Base-by-base conservation (phyloP, 768 basidiomycete genomes). In the Candolleomyces eurysporus region DNA sequence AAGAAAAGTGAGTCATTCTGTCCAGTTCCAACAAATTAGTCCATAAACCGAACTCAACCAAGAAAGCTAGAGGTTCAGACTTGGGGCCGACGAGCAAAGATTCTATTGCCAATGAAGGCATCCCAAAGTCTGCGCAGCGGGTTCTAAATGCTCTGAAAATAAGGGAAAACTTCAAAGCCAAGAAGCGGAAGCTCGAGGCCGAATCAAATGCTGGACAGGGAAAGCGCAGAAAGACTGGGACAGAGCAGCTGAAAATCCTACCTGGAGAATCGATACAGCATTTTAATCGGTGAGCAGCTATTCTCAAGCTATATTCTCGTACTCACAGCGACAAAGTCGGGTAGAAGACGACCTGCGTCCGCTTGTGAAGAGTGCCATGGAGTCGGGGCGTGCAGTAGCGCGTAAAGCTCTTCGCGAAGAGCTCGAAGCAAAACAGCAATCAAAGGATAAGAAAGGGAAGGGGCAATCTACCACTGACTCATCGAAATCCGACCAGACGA, bases 281-380 rank as follows among this genome's bases (percentile, higher is more conserved):
- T 74, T 93, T 92, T 71, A 89, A 91, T 71, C 78, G 84, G 91
- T 91, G 65, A 19, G 63, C 17, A 14, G 40, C 32, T 30, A 48
- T 45, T 42, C 59, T 26, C 14, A 16, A 7, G 17, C 61, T 52
- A 51, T 45, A 39, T 42, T 16, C 16, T 59, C 10, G 55, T n/a
- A 46, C 8, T 19, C 13, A 54, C 9, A 45, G 62, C 30, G 30
- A 30, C 51, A 2, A 57, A 92, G 91, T 71, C 82, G 91, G 45
- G 89, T 93, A 3, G 91, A 93, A 69, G 81, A 82, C 55, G 82
- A 83, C 65, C 85, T 92, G 82, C 79, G 87, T 19, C 85, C 86
- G 2, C 71, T 85, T 7, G 82, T 92, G 53, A 84, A 80, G 59
- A 74, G 81, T 22, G 89, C 89, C 0, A 76, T 89, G 56, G 83